A percentile compares a stretch with the other conserved stretches of the same genome.
These are phyloP conservation scores for Pulveroboletus frians DNA, from an alignment of 768 basidiomycete genomes.

Conservation along the genomic window DNA sequence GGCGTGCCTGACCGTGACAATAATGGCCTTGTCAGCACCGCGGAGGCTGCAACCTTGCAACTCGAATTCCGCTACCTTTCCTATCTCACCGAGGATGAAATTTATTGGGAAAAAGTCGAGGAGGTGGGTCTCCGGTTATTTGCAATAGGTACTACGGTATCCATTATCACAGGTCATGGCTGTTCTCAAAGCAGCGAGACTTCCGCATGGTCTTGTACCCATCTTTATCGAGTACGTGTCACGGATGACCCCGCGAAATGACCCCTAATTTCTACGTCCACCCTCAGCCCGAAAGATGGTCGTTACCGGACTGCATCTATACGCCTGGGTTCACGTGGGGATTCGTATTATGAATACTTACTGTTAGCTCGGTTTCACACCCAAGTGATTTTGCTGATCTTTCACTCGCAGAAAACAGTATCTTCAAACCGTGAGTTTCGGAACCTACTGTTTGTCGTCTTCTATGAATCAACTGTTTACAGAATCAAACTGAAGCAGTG, in stretches of 20 bases:
- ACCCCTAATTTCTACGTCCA: constrained; percentile 10
- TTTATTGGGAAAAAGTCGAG: constrained; percentile 80
- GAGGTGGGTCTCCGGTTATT: constrained; percentile 37
- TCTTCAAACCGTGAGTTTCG: constrained; percentile 27
- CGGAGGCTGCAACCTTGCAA: constrained; percentile 86
- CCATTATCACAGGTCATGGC: constrained; percentile 51
- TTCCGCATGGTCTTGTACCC: constrained; percentile 72
- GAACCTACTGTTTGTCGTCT: background rate
- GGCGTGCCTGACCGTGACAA: constrained; percentile 61
- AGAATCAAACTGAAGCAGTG: constrained; percentile 69
- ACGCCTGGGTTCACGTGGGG: constrained; percentile 85
- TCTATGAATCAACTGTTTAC: constrained; percentile 4
- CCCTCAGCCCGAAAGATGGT: constrained; percentile 43
- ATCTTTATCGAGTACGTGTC: constrained; percentile 73
- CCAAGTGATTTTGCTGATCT: constrained; percentile 1
- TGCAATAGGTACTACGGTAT: background rate
- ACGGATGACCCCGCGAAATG: constrained; percentile 1
- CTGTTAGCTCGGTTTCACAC: constrained; percentile 42
- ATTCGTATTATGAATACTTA: constrained; percentile 92
- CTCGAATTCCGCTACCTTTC: constrained; percentile 90
- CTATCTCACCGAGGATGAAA: constrained; percentile 65
- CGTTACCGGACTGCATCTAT: constrained; percentile 64
- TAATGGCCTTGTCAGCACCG: constrained; percentile 63
- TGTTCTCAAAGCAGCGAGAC: constrained; percentile 55
- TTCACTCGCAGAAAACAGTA: constrained; percentile 26